A percentile compares a stretch with the other conserved stretches of the same genome.
These are phyloP conservation scores for Tulasnella sp. DNA, from an alignment of 768 basidiomycete genomes.

Conservation along the genomic window DNA sequence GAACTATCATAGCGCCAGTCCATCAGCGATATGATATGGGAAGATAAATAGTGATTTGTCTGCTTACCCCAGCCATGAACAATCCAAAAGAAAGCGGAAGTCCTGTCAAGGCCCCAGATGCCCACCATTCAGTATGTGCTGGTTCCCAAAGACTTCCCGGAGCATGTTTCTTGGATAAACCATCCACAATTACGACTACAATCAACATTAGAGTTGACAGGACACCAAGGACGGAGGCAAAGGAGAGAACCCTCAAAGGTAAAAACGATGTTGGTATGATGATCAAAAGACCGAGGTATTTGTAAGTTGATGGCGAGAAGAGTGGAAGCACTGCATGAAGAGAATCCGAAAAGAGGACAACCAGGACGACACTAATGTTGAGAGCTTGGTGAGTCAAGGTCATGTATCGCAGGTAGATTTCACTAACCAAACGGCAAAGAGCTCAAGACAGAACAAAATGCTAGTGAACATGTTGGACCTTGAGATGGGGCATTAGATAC, in stretches of 20 bases:
- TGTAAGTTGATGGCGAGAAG: conserved; percentile 58
- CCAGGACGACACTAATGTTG: conserved; percentile 55
- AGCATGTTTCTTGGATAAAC: conserved; percentile 50
- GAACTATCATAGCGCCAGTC: conserved; percentile 36
- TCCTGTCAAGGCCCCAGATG: conserved; percentile 36
- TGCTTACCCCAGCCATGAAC: conserved; percentile 73
- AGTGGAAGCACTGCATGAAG: conserved; percentile 57
- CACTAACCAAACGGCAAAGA: conserved; percentile 65
- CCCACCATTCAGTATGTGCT: conserved; percentile 48
- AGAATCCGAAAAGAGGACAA: conserved; percentile 82
- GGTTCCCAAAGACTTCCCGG: conserved; percentile 77
- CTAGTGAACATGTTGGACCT: conserved; percentile 52
- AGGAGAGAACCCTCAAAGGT: conserved; percentile 73
- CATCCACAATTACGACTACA: conserved; percentile 68
- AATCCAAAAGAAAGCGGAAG: conserved; percentile 71
- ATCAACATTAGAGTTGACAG: conserved; percentile 64
- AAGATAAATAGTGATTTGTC: background rate
- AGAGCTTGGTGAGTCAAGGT: background rate
- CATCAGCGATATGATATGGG: background rate
- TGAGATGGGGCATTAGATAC: too few species aligned
- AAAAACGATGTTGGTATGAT: conserved; percentile 75
- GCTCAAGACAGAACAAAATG: conserved; percentile 69
- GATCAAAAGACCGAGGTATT: conserved; percentile 54
- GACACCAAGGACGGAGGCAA: conserved; percentile 78
- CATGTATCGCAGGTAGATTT: background rate